Conservation (phyloP, 2,329 filamentous ascomycete species). For the Sporothrix pallida region DNA sequence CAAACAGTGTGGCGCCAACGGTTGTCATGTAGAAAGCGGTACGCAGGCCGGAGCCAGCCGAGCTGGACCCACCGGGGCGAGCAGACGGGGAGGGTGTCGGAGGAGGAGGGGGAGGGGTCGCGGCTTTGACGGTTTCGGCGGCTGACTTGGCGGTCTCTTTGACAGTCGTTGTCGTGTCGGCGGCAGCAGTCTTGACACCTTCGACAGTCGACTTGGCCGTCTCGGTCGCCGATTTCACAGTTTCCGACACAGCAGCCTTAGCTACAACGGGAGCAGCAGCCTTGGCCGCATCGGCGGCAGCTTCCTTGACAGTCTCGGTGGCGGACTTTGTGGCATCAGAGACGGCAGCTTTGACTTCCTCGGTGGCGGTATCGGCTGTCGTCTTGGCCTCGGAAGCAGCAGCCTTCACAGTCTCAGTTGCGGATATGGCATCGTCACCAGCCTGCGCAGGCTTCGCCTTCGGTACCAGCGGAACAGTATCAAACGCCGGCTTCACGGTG, state of each 20-base stretch:
- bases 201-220: background rate
- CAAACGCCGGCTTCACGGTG: background rate
- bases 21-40: conserved; percentile 50
- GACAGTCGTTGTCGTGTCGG: background rate
- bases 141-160: background rate
- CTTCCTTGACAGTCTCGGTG: background rate
- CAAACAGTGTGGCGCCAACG: conserved; percentile 51
- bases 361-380: background rate
- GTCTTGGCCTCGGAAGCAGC: background rate
- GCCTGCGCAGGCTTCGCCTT: no score
- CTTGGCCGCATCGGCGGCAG: background rate
- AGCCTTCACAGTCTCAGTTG: background rate
- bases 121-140: background rate
- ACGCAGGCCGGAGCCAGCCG: conserved; percentile 43
- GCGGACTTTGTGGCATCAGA: background rate
- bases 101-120: conserved; percentile 24
- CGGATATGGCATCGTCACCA: no score
- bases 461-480: no score
- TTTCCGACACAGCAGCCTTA: no score
- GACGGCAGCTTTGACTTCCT: background rate
- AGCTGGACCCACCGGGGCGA: background rate
- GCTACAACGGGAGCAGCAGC: no score
- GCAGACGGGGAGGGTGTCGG: background rate
- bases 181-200: background rate
- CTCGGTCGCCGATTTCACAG: background rate